Percentiles rank a stretch among this genome's conserved stretches.
phyloP scores from a whole-genome alignment of 148 eudicot genomes.

The Chenopodium album region DNA sequence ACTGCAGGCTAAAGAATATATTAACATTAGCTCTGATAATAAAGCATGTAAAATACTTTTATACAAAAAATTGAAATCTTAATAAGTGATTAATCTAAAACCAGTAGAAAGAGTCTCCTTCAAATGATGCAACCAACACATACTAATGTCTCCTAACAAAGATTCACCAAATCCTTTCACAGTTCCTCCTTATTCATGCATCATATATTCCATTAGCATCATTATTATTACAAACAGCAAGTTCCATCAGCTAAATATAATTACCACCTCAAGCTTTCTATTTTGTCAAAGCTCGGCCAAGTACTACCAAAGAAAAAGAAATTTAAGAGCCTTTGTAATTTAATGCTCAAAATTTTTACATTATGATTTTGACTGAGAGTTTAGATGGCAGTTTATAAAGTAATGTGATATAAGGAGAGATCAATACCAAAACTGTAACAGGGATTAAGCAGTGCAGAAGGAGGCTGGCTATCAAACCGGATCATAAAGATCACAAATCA shows the following conservation, averaged over 20 bases:
- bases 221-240: not conserved
- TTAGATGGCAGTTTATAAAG: not conserved
- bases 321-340: not conserved
- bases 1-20: conserved; percentile 63
- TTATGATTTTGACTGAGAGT: not conserved
- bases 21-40: conserved; percentile 28
- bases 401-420: not conserved
- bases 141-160: not conserved
- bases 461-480: not conserved
- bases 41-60: not conserved
- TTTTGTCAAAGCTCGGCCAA: not conserved
- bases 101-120: not conserved
- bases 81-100: not conserved
- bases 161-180: not conserved
- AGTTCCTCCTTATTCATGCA: not conserved
- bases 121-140: not conserved
- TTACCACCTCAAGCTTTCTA: not conserved
- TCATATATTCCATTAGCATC: not conserved
- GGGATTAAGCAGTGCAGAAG: not conserved
- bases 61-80: not conserved
- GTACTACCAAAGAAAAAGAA: not conserved
- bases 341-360: too few species aligned
- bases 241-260: not conserved
- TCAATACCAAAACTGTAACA: not conserved
- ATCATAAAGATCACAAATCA: not conserved